Conservation (phyloP, 139 green algal genomes). For the Eudorina sp. region DNA sequence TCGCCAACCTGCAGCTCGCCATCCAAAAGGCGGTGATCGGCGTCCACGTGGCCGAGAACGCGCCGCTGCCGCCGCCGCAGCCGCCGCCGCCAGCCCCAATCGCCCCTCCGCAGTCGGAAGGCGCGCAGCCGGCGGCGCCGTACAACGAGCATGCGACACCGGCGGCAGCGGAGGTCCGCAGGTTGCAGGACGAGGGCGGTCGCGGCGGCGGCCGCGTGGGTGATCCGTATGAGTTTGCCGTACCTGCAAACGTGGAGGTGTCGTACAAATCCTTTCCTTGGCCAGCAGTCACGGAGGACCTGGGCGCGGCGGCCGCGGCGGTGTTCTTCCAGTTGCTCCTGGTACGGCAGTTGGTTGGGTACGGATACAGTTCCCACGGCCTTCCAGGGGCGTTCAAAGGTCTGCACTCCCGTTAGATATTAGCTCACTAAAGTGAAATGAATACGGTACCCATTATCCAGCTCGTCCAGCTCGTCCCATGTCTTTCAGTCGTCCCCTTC, state of each 20-base stretch:
- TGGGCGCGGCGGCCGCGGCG: constrained; percentile 68
- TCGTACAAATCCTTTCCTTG: constrained; percentile 83
- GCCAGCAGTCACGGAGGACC: constrained; percentile 70
- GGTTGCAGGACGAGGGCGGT: background rate
- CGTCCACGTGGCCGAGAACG: constrained; percentile 33
- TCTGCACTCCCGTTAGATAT: no score
- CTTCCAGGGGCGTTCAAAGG: no score
- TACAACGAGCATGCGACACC: no score
- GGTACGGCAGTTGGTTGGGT: no score
- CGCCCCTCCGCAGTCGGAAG: background rate
- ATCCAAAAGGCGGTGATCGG: constrained; percentile 71
- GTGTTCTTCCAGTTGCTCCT: constrained; percentile 86
- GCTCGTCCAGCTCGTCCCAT: no score
- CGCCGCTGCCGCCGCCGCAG: background rate
- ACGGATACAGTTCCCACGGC: no score
- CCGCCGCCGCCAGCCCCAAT: background rate
- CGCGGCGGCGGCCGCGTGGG: no score
- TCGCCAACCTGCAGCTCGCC: constrained; percentile 77
- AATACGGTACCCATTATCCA: no score
- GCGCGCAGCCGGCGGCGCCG: background rate
- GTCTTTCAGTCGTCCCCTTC: background rate
- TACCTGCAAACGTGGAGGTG: constrained; percentile 37
- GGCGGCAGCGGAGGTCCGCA: background rate
- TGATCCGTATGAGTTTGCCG: background rate
- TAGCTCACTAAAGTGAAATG: no score